phyloP scores from a whole-genome alignment of 2,329 filamentous ascomycete genomes.

The Fusarium continuum region DNA sequence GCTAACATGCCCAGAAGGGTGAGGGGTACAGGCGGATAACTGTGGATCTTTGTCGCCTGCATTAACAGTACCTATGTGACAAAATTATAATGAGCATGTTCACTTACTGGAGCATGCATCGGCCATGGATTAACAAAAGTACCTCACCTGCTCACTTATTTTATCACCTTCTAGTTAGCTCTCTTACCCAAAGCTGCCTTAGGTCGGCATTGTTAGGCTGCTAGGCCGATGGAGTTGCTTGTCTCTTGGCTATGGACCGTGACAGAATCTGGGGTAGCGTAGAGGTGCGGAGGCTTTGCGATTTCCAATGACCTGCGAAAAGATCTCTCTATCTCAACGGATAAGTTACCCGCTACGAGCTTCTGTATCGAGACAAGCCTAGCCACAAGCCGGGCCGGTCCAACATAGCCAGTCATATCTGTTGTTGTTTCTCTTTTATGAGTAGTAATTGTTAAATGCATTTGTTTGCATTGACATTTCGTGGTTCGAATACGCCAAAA shows the following conservation, averaged over 20 bases:
- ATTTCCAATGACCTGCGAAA: too few species aligned
- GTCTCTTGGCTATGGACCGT: background rate
- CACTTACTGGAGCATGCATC: too few species aligned
- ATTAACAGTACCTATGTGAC: too few species aligned
- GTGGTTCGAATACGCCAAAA: background rate
- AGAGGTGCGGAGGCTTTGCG: too few species aligned
- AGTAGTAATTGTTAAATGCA: background rate
- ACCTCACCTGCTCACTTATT: too few species aligned
- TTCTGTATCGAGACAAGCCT: background rate
- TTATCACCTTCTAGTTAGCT: too few species aligned
- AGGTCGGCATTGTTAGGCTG: background rate
- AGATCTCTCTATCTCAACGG: too few species aligned
- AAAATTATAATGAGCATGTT: too few species aligned
- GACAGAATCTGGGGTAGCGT: conserved; percentile 5
- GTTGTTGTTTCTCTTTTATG: background rate
- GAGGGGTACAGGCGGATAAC: conserved; percentile 29
- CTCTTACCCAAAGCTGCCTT: too few species aligned
- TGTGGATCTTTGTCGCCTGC: conserved; percentile 23
- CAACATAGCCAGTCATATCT: too few species aligned
- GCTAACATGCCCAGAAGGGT: background rate
- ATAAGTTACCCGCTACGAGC: too few species aligned
- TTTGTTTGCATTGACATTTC: background rate
- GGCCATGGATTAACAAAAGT: too few species aligned
- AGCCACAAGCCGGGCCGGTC: background rate
- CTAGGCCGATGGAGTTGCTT: background rate